phyloP scores from a whole-genome alignment of 148 eudicot species.

The Camellia lanceoleosa region DNA sequence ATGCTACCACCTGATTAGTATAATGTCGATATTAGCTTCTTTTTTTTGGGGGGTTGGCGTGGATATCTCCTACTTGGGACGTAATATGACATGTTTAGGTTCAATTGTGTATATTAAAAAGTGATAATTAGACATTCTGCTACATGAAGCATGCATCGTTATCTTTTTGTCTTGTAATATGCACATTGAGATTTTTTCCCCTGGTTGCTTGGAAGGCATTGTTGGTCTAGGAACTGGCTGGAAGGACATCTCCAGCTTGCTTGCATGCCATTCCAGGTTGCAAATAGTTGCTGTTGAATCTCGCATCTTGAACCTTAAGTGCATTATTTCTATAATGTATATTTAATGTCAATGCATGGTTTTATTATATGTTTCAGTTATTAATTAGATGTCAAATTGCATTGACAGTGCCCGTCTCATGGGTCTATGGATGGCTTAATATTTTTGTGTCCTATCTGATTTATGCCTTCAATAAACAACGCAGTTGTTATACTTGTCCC shows the following conservation, averaged over 20 bases:
- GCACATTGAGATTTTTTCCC: neutral
- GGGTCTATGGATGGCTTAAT: neutral
- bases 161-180: no score
- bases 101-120: neutral
- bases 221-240: neutral
- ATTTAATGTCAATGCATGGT: neutral
- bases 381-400: neutral
- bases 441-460: neutral
- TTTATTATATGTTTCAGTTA: neutral
- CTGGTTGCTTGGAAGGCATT: neutral
- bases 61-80: neutral
- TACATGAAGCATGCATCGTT: no score
- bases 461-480: neutral
- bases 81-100: neutral
- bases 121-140: no score
- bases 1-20: neutral
- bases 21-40: neutral
- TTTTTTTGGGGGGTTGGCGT: neutral
- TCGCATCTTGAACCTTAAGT: neutral
- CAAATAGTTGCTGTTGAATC: neutral
- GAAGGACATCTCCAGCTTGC: neutral
- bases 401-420: neutral
- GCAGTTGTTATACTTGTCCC: slow-evolving; percentile 90
- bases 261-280: neutral
- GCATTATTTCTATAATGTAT: neutral